These are phyloP conservation scores for Sphagnum magellanicum DNA, from an alignment of 228 moss, liverwort and hornwort species.

Conservation along the genomic window DNA sequence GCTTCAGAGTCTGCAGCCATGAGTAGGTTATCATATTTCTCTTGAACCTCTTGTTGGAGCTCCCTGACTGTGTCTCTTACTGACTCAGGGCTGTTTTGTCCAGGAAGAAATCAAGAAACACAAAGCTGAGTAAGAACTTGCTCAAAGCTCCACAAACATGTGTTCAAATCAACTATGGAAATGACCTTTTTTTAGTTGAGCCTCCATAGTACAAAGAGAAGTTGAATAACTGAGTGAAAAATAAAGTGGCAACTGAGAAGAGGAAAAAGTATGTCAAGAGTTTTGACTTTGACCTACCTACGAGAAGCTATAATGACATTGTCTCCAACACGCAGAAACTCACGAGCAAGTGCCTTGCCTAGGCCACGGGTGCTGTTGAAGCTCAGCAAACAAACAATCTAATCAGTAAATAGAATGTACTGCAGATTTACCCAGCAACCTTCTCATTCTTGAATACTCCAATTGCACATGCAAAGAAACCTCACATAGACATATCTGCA, in stretches of 20 bases:
- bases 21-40: slow-evolving; percentile 41
- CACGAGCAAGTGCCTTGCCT: slow-evolving; percentile 91
- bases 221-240: no score
- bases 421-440: no score
- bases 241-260: no score
- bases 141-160: not conserved
- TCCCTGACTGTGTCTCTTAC: slow-evolving; percentile 69
- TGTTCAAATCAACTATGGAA: no score
- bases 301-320: slow-evolving; percentile 84
- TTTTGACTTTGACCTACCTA: slow-evolving; percentile 27
- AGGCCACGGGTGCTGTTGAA: slow-evolving; percentile 73
- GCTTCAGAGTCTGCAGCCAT: slow-evolving; percentile 40
- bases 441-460: no score
- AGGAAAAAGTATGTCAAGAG: no score
- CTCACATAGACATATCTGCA: no score
- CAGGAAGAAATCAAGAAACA: slow-evolving; percentile 3
- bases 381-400: not conserved
- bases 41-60: slow-evolving; percentile 66
- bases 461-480: no score
- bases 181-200: no score
- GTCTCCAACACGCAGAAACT: slow-evolving; percentile 87
- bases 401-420: no score
- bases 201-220: no score
- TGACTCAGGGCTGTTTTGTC: slow-evolving; percentile 34
- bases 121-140: not conserved